Evolutionary conservation across 2,329 filamentous ascomycete species (phyloP), one percentile per base, ranked within the genome.

Genomic region (Claviceps citrina): DNA sequence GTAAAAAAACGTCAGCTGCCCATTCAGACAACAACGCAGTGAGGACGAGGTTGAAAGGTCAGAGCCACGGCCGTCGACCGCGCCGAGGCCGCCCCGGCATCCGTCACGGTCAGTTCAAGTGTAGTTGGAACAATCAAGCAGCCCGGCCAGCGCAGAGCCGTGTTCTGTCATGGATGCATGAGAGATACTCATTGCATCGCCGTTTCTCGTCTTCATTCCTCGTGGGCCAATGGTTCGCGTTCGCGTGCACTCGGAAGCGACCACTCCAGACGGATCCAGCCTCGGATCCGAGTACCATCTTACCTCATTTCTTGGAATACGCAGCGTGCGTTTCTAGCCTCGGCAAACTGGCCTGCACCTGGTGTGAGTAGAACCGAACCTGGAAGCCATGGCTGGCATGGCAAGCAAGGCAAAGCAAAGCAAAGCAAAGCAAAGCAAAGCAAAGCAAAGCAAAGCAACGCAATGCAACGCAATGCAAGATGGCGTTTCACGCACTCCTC

Each of bases 301-400:
- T 71, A 85, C 81, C 73, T 84, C 59, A 87, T 82, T 51, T 83
- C 82, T 41, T 74, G 70, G 47, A 87, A 78, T 4, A 66, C 63
- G 51, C 80, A 81, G 34, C 76, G 71, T 39, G 77, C 78, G 22
- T 73, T 68, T 44, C 65, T 65, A 4, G 76, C 71, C 61, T 86
- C 82, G 36, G 63, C 54, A 52, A 85, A 85, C 49, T 71, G 71
- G 54, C 69, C 74, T 78, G 52, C 46, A 45, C 37, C 43, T 31
- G 34, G 31, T 44, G 46, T 46, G 45, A 52, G 50, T 20, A 32
- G 36, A 39, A 25, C 22, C 18, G 12, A 37, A 30, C 34, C 20
- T 10, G 5, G 22, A 5, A 19, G 15, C 30, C 7, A 16, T 6
- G 5, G 31, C 32, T 20, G 31, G 5, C 7, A 22, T 15, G 9